Conservation (phyloP, 805 yeast species). For the Kuraishia ogatae region DNA sequence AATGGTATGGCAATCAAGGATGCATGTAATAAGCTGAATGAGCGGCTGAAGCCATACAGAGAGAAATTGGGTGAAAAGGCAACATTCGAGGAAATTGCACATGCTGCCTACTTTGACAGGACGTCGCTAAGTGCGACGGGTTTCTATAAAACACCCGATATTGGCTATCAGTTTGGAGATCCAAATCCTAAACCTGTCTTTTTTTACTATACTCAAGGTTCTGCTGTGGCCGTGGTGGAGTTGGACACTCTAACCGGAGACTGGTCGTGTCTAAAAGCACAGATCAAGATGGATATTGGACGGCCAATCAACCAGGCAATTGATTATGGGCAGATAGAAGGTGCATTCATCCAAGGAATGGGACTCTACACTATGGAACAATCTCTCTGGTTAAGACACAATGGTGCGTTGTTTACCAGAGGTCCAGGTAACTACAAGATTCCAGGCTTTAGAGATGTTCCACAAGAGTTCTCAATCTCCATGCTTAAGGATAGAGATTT, state of each 20-base stretch:
- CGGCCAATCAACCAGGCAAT: slow-evolving; percentile 39
- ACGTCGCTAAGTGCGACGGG: slow-evolving; percentile 39
- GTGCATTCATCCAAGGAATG: slow-evolving; percentile 41
- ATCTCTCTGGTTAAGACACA: slow-evolving; percentile 32
- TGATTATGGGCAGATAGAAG: slow-evolving; percentile 42
- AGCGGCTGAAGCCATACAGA: slow-evolving; percentile 29
- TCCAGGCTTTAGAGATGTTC: slow-evolving; percentile 40
- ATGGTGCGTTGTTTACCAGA: slow-evolving; percentile 32
- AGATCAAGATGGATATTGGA: slow-evolving; percentile 40
- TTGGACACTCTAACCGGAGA: slow-evolving; percentile 40
- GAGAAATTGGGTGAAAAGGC: slow-evolving; percentile 26
- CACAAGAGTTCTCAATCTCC: slow-evolving; percentile 33
- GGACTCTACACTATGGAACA: slow-evolving; percentile 41
- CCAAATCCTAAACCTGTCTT: slow-evolving; percentile 37
- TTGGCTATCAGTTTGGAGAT: slow-evolving; percentile 32
- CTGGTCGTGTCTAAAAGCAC: slow-evolving; percentile 32
- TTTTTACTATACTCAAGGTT: slow-evolving; percentile 37
- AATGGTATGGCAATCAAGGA: slow-evolving; percentile 41
- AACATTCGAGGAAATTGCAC: slow-evolving; percentile 30
- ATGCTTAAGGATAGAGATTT: slow-evolving; percentile 31
- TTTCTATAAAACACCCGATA: slow-evolving; percentile 40
- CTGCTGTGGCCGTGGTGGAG: slow-evolving; percentile 32
- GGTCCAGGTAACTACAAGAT: slow-evolving; percentile 44
- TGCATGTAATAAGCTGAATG: slow-evolving; percentile 36
- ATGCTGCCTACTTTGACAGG: slow-evolving; percentile 34